A percentile compares a stretch with the other conserved stretches of the same genome.
These are phyloP conservation scores for Mortierella sp. DNA, from an alignment of 371 early-diverging fungal genomes.

Conservation along the genomic window DNA sequence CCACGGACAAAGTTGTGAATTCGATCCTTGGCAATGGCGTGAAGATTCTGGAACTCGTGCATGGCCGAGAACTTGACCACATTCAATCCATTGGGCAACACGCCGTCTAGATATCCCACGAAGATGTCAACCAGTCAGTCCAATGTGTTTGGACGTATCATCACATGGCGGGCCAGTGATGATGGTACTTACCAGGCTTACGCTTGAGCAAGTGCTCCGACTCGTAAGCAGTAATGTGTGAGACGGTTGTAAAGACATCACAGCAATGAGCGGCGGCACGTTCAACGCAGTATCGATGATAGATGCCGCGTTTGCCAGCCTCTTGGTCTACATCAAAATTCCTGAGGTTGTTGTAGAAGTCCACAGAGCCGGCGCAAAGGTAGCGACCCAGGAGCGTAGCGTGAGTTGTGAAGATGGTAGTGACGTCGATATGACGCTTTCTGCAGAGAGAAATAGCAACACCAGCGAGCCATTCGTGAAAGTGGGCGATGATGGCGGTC, in stretches of 20 bases:
- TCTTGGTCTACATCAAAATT: constrained; percentile 95
- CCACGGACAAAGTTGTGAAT: constrained; percentile 97
- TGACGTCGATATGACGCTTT: constrained; percentile 86
- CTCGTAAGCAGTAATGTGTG: constrained; percentile 97
- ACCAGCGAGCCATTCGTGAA: constrained; percentile 97
- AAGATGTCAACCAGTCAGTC: constrained; percentile 1
- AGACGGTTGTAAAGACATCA: constrained; percentile 96
- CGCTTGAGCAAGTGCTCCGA: constrained; percentile 93
- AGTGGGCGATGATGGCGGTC: constrained; percentile 91
- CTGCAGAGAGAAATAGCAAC: constrained; percentile 90
- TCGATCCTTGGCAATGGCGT: constrained; percentile 91
- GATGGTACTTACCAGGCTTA: constrained; percentile 91
- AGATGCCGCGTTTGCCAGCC: constrained; percentile 96
- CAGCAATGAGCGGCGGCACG: constrained; percentile 96
- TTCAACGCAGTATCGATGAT: constrained; percentile 97
- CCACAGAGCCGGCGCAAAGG: constrained; percentile 94
- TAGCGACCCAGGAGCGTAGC: constrained; percentile 96
- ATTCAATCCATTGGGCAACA: constrained; percentile 94
- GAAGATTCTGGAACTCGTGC: constrained; percentile 98
- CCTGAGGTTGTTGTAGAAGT: constrained; percentile 95
- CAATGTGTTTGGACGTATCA: no score
- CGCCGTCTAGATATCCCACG: constrained; percentile 84
- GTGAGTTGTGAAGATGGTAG: constrained; percentile 97
- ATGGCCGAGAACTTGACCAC: constrained; percentile 96
- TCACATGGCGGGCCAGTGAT: no score